These are phyloP conservation scores for Ammopiptanthus mongolicus DNA, from an alignment of 306 rosid genomes.

Conservation along the genomic window DNA sequence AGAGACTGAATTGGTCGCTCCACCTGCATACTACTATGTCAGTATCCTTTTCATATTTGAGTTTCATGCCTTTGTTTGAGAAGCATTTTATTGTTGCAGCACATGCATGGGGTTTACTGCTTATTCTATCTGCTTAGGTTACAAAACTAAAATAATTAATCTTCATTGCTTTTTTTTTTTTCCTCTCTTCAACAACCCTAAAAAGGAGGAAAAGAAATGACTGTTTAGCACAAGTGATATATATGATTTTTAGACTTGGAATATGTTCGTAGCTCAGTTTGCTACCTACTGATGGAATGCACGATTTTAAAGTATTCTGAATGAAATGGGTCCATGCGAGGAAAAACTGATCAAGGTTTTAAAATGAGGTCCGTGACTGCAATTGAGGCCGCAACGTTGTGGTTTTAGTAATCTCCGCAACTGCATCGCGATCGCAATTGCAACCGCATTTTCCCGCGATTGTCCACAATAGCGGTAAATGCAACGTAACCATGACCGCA, in stretches of 20 bases:
- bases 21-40: slow-evolving; percentile 49
- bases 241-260: neutral
- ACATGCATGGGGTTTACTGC: neutral
- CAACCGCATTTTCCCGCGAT: too few species aligned
- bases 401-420: too few species aligned
- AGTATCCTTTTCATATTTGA: slow-evolving; percentile 24
- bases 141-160: neutral
- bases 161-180: too few species aligned
- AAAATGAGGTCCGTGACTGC: too few species aligned
- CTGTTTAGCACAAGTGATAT: neutral
- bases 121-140: neutral
- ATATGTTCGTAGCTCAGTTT: slow-evolving; percentile 8
- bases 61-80: neutral
- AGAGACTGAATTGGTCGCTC: slow-evolving; percentile 33
- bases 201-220: too few species aligned
- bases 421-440: too few species aligned
- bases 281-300: neutral
- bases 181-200: neutral
- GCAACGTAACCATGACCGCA: too few species aligned
- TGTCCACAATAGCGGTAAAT: too few species aligned
- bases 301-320: neutral
- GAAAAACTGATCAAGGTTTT: neutral
- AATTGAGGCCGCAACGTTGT: too few species aligned
- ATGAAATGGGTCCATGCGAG: slow-evolving; percentile 3
- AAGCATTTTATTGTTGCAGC: neutral